Evolutionary conservation across 2,329 filamentous ascomycete genomes (phyloP), one percentile per base, ranked within the genome.

Genomic region (Chalaropsis thielavioides): DNA sequence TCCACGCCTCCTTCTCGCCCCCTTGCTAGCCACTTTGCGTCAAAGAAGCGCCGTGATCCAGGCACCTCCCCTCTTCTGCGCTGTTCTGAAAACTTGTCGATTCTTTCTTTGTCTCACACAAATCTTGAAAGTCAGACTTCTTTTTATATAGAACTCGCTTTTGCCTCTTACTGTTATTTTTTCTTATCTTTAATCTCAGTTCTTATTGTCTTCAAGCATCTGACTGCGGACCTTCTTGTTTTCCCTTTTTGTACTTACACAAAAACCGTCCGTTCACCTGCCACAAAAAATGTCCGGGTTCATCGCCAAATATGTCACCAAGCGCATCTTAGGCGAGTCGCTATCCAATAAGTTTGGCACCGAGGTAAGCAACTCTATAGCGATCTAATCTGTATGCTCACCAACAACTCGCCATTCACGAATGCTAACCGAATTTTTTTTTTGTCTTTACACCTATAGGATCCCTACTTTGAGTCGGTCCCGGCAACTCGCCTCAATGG

Each of bases 381-480:
- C 5, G 11, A 35, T n/a, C 19, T 8, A 19, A 22, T 22, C 31
- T 41, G 5, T 60, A 17, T 22, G 8, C 8, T 7, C 8, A 7
- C 24, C 27, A 60, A 59, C 51, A 49, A 19, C 40, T 54, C 11
- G 19, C 63, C 19, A 22, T 40, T 22, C 15, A 41, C 19, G 6
- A 38, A 40, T 41, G 22, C 56, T 65, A 61, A 61, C 63, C 6
- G 19, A 8, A 2, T 31, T 31, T 31, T 31, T 31, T 3, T 13
- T 41, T 17, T 27, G 35, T 27, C 46, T 54, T 19, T 27, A n/a
- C 24, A 59, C 22, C 60, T 59, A 8, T 71, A 96, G 89, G 92
- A 97, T 73, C 91, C 92, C 5, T 96, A 91, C 77, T 95, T 92
- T 71, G 90, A 95, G 74, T 80, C 85, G 69, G 85, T 96, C 43